These are phyloP conservation scores for Celoporthe dispersa DNA, from an alignment of 2,329 filamentous ascomycete genomes.

Conservation along the genomic window DNA sequence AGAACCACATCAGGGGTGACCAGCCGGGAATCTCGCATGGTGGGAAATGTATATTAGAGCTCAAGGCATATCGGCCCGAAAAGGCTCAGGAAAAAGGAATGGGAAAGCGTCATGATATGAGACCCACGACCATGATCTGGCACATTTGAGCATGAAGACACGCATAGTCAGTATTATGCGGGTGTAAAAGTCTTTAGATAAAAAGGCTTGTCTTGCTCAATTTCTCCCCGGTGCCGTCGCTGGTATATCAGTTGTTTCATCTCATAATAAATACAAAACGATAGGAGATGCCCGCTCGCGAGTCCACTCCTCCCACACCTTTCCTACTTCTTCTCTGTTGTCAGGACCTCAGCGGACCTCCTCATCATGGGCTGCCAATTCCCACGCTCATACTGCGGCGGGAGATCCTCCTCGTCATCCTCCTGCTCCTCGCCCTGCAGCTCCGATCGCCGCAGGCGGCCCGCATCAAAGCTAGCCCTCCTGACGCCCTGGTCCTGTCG, in stretches of 20 bases:
- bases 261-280: background rate
- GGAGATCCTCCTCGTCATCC: slow-evolving; percentile 13
- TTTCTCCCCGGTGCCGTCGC: background rate
- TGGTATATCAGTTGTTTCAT: background rate
- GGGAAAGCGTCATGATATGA: slow-evolving; percentile 9
- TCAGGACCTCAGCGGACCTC: slow-evolving; percentile 16
- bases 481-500: background rate
- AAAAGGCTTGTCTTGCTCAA: background rate
- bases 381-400: slow-evolving; percentile 25
- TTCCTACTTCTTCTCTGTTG: slow-evolving; percentile 8
- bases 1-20: background rate
- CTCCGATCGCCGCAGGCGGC: background rate
- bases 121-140: background rate
- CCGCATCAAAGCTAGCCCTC: background rate
- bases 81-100: slow-evolving; percentile 1
- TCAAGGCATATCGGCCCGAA: slow-evolving; percentile 17
- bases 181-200: no score
- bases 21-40: background rate
- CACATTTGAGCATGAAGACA: background rate
- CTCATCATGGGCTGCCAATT: slow-evolving; percentile 6
- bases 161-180: no score
- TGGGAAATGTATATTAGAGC: slow-evolving; percentile 23
- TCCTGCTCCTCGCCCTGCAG: background rate
- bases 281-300: background rate
- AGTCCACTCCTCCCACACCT: background rate